phyloP scores from a whole-genome alignment of 257 asterid genomes.

The Solanum bulbocastanum region DNA sequence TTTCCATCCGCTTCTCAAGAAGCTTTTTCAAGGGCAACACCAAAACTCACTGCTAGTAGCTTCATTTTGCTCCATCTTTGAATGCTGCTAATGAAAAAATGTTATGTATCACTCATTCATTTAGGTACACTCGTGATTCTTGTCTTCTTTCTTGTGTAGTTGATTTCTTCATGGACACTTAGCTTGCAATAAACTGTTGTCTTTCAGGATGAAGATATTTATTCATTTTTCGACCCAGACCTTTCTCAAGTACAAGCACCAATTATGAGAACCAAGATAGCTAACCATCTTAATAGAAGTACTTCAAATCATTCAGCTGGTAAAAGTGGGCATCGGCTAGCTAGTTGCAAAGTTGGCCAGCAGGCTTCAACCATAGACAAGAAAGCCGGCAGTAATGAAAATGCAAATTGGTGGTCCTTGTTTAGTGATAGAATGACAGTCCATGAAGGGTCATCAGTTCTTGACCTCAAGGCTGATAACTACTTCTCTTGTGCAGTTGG shows the following conservation, averaged over 20 bases:
- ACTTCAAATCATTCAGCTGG: constrained; percentile 25
- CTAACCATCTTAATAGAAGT: constrained; percentile 27
- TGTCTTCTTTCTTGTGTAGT: neutral
- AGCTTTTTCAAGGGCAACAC: neutral
- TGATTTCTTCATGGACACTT: neutral
- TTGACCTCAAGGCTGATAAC: constrained; percentile 70
- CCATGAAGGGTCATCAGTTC: constrained; percentile 88
- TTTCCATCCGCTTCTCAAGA: neutral
- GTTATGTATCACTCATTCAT: neutral
- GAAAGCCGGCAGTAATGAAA: constrained; percentile 27
- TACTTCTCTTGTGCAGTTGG: constrained; percentile 94
- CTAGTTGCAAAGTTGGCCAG: constrained; percentile 24
- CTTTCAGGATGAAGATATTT: constrained; percentile 76
- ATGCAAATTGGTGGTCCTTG: constrained; percentile 48
- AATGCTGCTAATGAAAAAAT: neutral
- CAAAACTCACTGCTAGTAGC: neutral
- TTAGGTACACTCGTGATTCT: neutral
- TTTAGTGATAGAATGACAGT: constrained; percentile 47
- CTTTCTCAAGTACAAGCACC: constrained; percentile 43
- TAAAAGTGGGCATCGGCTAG: constrained; percentile 20
- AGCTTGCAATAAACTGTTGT: neutral
- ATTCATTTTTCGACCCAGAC: constrained; percentile 85
- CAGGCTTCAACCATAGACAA: constrained; percentile 26
- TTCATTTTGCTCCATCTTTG: neutral
- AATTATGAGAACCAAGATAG: constrained; percentile 39